Conservation (phyloP, 2,329 filamentous ascomycete genomes). For the Sclerotinia glacialis region DNA sequence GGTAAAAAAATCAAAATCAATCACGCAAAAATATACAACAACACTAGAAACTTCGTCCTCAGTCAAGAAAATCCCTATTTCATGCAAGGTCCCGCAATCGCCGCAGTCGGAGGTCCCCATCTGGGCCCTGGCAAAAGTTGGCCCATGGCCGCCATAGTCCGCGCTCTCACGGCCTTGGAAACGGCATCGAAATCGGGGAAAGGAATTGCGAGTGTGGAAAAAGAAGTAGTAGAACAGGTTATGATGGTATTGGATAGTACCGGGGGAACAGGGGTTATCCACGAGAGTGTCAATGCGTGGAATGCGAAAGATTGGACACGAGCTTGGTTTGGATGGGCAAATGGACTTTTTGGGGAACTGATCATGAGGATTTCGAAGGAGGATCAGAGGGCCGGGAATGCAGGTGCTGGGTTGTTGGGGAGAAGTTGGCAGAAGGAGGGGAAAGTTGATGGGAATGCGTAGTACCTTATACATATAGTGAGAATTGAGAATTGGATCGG, state of each 20-base stretch:
- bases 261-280: constrained; percentile 44
- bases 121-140: constrained; percentile 58
- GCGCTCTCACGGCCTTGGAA: constrained; percentile 47
- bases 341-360: constrained; percentile 40
- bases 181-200: constrained; percentile 18
- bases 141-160: constrained; percentile 56
- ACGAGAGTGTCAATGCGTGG: constrained; percentile 49
- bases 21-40: constrained; percentile 66
- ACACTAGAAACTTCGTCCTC: constrained; percentile 78
- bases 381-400: constrained; percentile 12
- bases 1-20: constrained; percentile 30
- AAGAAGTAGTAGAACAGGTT: constrained; percentile 37
- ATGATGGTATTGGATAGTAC: constrained; percentile 32
- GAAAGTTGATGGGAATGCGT: background rate
- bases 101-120: constrained; percentile 65
- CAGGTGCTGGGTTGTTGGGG: constrained; percentile 2
- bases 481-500: background rate
- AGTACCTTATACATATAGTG: background rate
- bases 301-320: constrained; percentile 43
- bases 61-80: constrained; percentile 77
- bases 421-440: constrained; percentile 17
- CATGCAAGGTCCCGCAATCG: constrained; percentile 50
- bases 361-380: constrained; percentile 14
- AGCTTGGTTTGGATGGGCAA: constrained; percentile 75
- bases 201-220: constrained; percentile 21